A percentile compares a stretch with the other conserved stretches of the same genome.
Conservation (phyloP, 352 stramenopile species). For the Globisporangium perplexum region DNA sequence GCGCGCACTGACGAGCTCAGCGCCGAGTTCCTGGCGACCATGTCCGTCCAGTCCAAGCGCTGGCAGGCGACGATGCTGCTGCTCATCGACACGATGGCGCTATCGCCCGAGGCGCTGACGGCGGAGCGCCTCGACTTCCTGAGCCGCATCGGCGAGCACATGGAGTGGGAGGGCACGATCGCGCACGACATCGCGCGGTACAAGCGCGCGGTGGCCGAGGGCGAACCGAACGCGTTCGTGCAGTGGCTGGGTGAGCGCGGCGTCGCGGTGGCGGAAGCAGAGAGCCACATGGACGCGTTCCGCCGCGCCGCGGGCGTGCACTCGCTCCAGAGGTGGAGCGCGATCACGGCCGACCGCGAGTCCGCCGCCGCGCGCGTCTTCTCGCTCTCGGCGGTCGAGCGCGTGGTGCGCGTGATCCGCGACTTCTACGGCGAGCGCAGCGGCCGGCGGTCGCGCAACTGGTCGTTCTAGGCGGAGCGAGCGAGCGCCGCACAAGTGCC, state of each 20-base stretch:
- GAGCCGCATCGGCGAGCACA: conserved; percentile 66
- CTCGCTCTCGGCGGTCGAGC: conserved; percentile 51
- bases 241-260: conserved; percentile 57
- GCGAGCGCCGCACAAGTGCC: not conserved
- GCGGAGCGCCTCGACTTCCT: conserved; percentile 55
- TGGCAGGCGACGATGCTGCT: conserved; percentile 81
- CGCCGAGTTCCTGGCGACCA: conserved; percentile 45
- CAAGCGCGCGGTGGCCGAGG: conserved; percentile 49
- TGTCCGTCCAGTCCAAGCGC: conserved; percentile 65
- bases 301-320: conserved; percentile 25
- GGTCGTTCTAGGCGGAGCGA: conserved; percentile 33
- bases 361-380: conserved; percentile 31
- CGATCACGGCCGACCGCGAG: conserved; percentile 30
- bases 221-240: conserved; percentile 70
- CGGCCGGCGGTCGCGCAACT: conserved; percentile 32
- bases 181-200: conserved; percentile 76
- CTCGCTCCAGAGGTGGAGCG: conserved; percentile 36
- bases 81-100: conserved; percentile 64
- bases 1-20: conserved; percentile 13
- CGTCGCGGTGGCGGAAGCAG: conserved; percentile 20
- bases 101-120: conserved; percentile 55
- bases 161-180: conserved; percentile 83
- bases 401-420: conserved; percentile 50
- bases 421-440: conserved; percentile 56
- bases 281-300: conserved; percentile 48